Percentiles rank a stretch among this genome's conserved stretches.
Conservation (phyloP, 192 early-diverging fungal species). For the Entomortierella beljakovae region DNA sequence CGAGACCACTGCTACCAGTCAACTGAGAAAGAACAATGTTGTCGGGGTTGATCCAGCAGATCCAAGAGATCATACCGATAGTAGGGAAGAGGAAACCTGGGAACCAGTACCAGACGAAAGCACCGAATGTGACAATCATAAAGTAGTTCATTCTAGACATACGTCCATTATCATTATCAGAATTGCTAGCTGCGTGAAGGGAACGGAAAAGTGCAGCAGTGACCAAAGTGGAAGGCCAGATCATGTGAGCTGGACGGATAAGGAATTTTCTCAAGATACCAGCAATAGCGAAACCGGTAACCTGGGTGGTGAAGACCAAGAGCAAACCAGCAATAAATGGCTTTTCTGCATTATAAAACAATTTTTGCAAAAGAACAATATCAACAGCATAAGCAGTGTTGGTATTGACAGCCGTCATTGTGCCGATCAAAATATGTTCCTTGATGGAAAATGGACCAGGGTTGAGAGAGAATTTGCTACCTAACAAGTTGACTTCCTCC, state of each 20-base stretch:
- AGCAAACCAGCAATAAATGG: constrained; percentile 66
- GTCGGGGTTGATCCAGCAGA: constrained; percentile 63
- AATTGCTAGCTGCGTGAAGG: constrained; percentile 28
- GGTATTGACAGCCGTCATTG: constrained; percentile 63
- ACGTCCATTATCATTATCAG: constrained; percentile 9
- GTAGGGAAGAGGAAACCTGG: constrained; percentile 66
- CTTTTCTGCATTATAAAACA: constrained; percentile 65
- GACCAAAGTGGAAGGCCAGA: constrained; percentile 64
- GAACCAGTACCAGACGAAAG: constrained; percentile 70
- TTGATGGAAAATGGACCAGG: constrained; percentile 77
- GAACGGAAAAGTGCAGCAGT: constrained; percentile 59
- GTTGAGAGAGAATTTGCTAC: constrained; percentile 57
- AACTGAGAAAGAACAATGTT: constrained; percentile 59
- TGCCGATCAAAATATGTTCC: constrained; percentile 70
- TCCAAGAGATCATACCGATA: constrained; percentile 61
- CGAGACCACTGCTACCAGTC: constrained; percentile 61
- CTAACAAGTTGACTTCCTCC: constrained; percentile 20
- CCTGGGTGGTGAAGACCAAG: constrained; percentile 64
- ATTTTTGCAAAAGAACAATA: constrained; percentile 62
- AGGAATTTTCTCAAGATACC: constrained; percentile 63
- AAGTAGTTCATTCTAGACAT: constrained; percentile 70
- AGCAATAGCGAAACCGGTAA: constrained; percentile 67
- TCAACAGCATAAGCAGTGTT: constrained; percentile 67
- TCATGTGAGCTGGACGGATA: constrained; percentile 64
- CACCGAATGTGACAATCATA: constrained; percentile 59